These are phyloP conservation scores for Veloboletus limbatus DNA, from an alignment of 1,284 basidiomycete genomes.

Conservation along the genomic window DNA sequence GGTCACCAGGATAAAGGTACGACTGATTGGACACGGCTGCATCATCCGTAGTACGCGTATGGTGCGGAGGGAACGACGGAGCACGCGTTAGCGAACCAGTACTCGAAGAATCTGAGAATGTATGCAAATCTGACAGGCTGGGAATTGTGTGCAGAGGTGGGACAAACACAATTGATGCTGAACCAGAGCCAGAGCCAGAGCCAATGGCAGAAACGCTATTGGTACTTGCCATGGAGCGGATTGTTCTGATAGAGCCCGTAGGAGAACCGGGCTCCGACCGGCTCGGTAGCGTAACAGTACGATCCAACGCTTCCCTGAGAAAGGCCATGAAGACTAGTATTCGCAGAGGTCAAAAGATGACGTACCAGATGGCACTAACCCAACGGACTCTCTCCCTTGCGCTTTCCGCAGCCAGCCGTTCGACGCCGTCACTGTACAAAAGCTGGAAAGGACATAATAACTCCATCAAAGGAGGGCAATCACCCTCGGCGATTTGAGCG, in stretches of 20 bases:
- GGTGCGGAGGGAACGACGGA: slow-evolving; percentile 50
- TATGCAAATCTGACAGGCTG: slow-evolving; percentile 58
- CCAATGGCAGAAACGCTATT: slow-evolving; percentile 23
- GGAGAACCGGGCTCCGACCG: slow-evolving; percentile 60
- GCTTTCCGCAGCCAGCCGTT: slow-evolving; percentile 80
- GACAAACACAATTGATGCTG: slow-evolving; percentile 68
- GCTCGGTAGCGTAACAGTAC: slow-evolving; percentile 48
- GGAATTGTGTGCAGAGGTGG: slow-evolving; percentile 65
- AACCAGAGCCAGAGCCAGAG: slow-evolving; percentile 46
- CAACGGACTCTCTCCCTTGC: slow-evolving; percentile 80
- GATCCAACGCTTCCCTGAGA: slow-evolving; percentile 64
- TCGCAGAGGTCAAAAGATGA: slow-evolving; percentile 28
- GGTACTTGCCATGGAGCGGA: slow-evolving; percentile 50
- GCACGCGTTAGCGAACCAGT: slow-evolving; percentile 37
- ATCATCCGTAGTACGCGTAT: slow-evolving; percentile 66
- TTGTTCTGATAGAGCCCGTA: slow-evolving; percentile 68
- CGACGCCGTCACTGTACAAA: slow-evolving; percentile 82
- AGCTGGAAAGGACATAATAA: slow-evolving; percentile 85
- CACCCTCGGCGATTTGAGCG: slow-evolving; percentile 50
- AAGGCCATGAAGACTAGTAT: slow-evolving; percentile 7
- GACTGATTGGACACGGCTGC: slow-evolving; percentile 58
- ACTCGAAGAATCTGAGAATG: slow-evolving; percentile 42
- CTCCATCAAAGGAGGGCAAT: slow-evolving; percentile 53
- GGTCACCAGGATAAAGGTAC: slow-evolving; percentile 66
- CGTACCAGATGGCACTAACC: slow-evolving; percentile 82